These are phyloP conservation scores for Myxozyma nipponensis DNA, from an alignment of 805 yeast genomes.

Conservation along the genomic window DNA sequence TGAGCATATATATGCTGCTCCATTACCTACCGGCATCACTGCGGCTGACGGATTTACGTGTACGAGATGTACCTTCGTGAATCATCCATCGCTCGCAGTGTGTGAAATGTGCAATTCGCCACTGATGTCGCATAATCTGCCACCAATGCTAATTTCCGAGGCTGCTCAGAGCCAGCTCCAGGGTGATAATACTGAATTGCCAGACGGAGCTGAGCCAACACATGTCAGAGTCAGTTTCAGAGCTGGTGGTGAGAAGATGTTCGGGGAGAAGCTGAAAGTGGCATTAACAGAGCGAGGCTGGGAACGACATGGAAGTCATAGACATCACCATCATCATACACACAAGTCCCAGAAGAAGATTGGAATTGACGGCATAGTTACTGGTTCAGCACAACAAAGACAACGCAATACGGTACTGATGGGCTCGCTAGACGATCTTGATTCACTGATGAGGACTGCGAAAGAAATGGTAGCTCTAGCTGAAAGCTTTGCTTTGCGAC, in stretches of 20 bases:
- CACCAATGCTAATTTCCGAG: constrained; percentile 26
- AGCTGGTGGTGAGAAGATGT: constrained; percentile 57
- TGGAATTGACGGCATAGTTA: constrained; percentile 72
- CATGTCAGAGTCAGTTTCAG: constrained; percentile 70
- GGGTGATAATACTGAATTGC: background rate
- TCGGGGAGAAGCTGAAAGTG: constrained; percentile 46
- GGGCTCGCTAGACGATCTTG: constrained; percentile 67
- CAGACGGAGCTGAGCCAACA: constrained; percentile 26
- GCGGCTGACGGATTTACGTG: constrained; percentile 37
- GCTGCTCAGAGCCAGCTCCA: background rate
- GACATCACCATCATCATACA: background rate
- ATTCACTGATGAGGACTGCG: constrained; percentile 69
- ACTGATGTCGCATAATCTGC: constrained; percentile 36
- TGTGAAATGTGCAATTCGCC: constrained; percentile 87
- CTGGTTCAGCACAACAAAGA: constrained; percentile 50
- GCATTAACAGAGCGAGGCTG: constrained; percentile 52
- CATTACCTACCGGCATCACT: constrained; percentile 1
- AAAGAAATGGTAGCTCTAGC: constrained; percentile 60
- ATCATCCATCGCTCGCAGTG: constrained; percentile 68
- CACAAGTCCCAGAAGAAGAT: constrained; percentile 23
- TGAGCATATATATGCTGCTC: background rate
- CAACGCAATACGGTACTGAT: constrained; percentile 58
- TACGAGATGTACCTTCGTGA: constrained; percentile 69
- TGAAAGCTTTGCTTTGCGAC: constrained; percentile 36
- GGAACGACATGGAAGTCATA: constrained; percentile 34